Conservation (phyloP, 306 rosid genomes). For the Prunus armeniaca region DNA sequence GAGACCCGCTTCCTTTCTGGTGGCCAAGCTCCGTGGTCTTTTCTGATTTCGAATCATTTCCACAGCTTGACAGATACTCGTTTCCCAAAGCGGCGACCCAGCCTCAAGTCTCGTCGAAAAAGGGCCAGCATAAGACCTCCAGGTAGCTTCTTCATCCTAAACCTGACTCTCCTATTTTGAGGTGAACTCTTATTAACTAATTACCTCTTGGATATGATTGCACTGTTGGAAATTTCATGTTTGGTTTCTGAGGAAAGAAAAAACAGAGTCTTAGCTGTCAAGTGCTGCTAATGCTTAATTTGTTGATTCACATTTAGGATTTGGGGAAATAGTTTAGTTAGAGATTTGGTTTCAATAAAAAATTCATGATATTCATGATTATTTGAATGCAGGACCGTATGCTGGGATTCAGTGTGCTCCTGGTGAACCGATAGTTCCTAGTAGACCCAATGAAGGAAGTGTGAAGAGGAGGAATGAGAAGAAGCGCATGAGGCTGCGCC, state of each 20-base stretch:
- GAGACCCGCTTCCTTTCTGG: slow-evolving; percentile 17
- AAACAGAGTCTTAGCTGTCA: neutral
- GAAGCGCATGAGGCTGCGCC: slow-evolving; percentile 76
- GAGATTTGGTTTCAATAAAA: neutral
- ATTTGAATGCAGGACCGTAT: slow-evolving; percentile 59
- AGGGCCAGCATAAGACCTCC: slow-evolving; percentile 71
- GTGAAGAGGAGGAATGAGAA: slow-evolving; percentile 87
- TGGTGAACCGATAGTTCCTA: slow-evolving; percentile 70
- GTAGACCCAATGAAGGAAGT: slow-evolving; percentile 83
- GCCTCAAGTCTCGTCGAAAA: slow-evolving; percentile 64
- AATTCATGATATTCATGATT: neutral
- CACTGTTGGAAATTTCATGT: neutral
- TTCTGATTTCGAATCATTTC: slow-evolving; percentile 42
- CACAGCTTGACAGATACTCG: slow-evolving; percentile 85
- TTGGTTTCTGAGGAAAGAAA: neutral
- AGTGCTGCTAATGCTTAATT: neutral
- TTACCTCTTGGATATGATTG: neutral
- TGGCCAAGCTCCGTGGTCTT: slow-evolving; percentile 42
- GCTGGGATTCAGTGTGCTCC: slow-evolving; percentile 71
- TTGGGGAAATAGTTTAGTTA: neutral
- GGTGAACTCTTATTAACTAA: neutral
- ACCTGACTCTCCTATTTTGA: neutral
- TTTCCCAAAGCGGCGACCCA: slow-evolving; percentile 75
- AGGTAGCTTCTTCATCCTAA: slow-evolving; percentile 35
- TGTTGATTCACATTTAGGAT: neutral